Percentiles rank a stretch among this genome's conserved stretches.
Conservation (phyloP, 257 asterid species). For the Solanum verrucosum region DNA sequence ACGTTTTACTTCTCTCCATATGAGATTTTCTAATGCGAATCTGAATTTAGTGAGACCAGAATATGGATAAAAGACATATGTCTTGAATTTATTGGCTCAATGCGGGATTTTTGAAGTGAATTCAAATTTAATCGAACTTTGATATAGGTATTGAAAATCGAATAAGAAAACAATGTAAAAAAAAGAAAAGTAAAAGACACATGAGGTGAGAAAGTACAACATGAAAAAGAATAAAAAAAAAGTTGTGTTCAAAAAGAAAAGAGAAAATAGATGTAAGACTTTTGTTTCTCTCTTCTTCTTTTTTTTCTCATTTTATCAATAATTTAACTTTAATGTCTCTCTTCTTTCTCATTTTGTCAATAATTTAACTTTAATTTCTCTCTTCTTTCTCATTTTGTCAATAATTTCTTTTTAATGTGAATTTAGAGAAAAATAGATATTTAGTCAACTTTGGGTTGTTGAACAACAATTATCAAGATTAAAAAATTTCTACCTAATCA, state of each 20-base stretch:
- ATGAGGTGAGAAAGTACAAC: background rate
- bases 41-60: background rate
- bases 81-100: background rate
- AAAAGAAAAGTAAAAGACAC: background rate
- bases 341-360: too few relatives aligned
- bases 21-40: background rate
- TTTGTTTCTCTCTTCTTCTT: background rate
- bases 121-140: fast-evolving
- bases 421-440: too few relatives aligned
- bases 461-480: too few relatives aligned
- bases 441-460: too few relatives aligned
- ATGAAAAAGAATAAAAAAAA: background rate
- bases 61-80: background rate
- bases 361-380: too few relatives aligned
- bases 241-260: background rate
- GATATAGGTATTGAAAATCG: fast-evolving
- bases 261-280: background rate
- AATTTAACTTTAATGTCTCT: too few relatives aligned
- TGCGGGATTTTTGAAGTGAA: fast-evolving
- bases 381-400: too few relatives aligned
- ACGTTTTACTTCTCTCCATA: background rate
- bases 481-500: too few relatives aligned
- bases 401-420: too few relatives aligned
- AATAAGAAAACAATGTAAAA: background rate
- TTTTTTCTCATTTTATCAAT: too few relatives aligned